Base-by-base conservation (phyloP, 2,329 filamentous ascomycete genomes). In the Pestalotiopsis sp. region DNA sequence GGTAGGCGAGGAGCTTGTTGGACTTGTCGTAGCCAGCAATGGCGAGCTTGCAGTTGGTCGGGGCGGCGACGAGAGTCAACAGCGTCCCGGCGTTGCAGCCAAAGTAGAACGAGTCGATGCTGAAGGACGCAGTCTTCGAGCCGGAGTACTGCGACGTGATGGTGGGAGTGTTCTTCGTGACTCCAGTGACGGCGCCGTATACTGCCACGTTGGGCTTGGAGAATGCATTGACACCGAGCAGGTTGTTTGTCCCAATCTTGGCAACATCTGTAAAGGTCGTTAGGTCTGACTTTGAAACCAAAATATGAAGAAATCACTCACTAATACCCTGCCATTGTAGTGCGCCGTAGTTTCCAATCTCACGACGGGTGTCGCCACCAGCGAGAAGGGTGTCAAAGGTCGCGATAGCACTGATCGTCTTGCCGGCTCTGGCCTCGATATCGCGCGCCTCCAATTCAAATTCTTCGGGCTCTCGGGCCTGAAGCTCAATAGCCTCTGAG, bases 191-290 rank as follows among this genome's bases (percentile, higher is more conserved):
- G 4, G n/a, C n/a, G 13, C 59, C 59, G 5, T 36, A 61, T 12
- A 39, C 59, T 13, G 59, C 59, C 27, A 61, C 59, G 59, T 61
- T 61, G 27, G 59, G 59, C 59, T 36, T 36, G 25, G 59, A 61
- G 59, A 20, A 36, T 3, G 59, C 25, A 27, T 39, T 36, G 59
- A 61, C 59, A 20, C 59, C 59, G 27, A 61, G 13, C 12, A 20
- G 9, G 12, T 20, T 61, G 59, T 20, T 36, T 20, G 14, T 23
- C 13, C 25, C 57, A 27, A 25, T 17, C 57, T 36, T 36, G 59
- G 27, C 59, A 61, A 61, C 59, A 61, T 27, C 59, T 20, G n/a
- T 13, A 36, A 61, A 39, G n/a, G 7, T n/a, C 3, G 14, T 9
- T 3, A n/a, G 17, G n/a, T 52, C 20, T n/a, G 45, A n/a, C 7